Conservation (phyloP, 2,329 filamentous ascomycete genomes). For the Colletotrichum orchidophilum region DNA sequence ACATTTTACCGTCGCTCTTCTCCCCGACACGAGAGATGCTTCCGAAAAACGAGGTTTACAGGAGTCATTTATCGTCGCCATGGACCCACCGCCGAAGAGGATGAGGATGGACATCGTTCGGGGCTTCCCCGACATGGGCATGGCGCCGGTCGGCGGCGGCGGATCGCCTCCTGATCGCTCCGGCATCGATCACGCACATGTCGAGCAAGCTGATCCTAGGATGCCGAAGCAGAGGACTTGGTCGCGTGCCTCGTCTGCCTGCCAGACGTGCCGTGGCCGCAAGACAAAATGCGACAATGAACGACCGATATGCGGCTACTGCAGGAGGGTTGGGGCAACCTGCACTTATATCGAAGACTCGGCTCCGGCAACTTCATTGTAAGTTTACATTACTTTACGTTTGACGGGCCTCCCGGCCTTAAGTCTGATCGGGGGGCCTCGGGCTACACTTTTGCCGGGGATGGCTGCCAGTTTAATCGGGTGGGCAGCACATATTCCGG, state of each 20-base stretch:
- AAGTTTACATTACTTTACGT: not conserved
- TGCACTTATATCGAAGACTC: conserved; percentile 42
- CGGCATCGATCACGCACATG: conserved; percentile 14
- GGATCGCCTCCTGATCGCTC: conserved; percentile 14
- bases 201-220: conserved; percentile 23
- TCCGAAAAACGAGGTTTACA: conserved; percentile 1
- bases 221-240: conserved; percentile 27
- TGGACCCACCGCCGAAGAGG: conserved; percentile 32
- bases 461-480: not conserved
- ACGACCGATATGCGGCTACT: conserved; percentile 48
- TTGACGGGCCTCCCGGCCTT: not conserved
- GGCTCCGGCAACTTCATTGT: conserved; percentile 24
- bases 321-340: conserved; percentile 42
- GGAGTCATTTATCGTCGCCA: conserved; percentile 13
- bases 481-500: not conserved
- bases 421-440: not conserved
- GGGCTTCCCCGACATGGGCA: conserved; percentile 29
- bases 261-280: conserved; percentile 47
- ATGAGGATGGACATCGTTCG: conserved; percentile 32
- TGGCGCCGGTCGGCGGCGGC: not conserved
- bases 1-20: conserved; percentile 5
- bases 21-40: conserved; percentile 28
- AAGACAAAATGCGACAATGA: conserved; percentile 51
- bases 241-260: conserved; percentile 40
- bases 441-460: not conserved